Percentiles rank a stretch among this genome's conserved stretches.
These are phyloP conservation scores for Leptomonas pyrrhocoris DNA, from an alignment of 208 protist species.

Conservation along the genomic window DNA sequence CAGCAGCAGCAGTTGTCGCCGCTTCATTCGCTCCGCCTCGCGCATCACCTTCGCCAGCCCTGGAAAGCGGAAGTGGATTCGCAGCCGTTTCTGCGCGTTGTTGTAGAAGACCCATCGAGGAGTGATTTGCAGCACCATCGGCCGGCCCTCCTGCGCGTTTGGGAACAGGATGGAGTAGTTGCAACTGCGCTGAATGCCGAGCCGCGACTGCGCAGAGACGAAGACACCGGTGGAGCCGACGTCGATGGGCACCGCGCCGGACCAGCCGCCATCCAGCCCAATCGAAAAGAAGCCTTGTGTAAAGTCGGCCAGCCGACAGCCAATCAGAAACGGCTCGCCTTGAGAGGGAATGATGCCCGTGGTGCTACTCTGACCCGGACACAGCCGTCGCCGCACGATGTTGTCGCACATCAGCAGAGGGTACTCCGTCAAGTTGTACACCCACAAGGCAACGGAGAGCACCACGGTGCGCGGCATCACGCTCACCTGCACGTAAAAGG, in stretches of 20 bases:
- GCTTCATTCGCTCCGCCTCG: constrained; percentile 30
- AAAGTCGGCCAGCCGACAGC: constrained; percentile 57
- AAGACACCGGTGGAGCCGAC: constrained; percentile 71
- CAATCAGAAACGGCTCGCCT: constrained; percentile 75
- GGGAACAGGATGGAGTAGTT: constrained; percentile 82
- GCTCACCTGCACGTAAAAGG: constrained; percentile 71
- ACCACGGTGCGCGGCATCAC: constrained; percentile 72
- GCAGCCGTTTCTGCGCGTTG: constrained; percentile 63
- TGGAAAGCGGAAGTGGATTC: constrained; percentile 60
- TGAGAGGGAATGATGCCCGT: constrained; percentile 80
- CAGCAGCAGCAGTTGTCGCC: constrained; percentile 27
- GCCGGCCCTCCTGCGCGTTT: constrained; percentile 63
- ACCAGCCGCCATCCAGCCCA: constrained; percentile 77
- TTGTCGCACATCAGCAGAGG: constrained; percentile 69
- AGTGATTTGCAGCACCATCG: constrained; percentile 69
- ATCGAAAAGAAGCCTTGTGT: constrained; percentile 60
- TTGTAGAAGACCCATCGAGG: constrained; percentile 83
- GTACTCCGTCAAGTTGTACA: constrained; percentile 83
- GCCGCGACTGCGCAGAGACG: constrained; percentile 38
- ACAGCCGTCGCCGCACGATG: constrained; percentile 47
- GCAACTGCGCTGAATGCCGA: constrained; percentile 71
- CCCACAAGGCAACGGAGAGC: constrained; percentile 77
- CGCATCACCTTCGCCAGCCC: constrained; percentile 29
- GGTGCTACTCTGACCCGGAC: constrained; percentile 56
- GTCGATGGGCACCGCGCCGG: constrained; percentile 51